Base-by-base conservation (phyloP, 805 yeast species). In the Starmerella sp. region DNA sequence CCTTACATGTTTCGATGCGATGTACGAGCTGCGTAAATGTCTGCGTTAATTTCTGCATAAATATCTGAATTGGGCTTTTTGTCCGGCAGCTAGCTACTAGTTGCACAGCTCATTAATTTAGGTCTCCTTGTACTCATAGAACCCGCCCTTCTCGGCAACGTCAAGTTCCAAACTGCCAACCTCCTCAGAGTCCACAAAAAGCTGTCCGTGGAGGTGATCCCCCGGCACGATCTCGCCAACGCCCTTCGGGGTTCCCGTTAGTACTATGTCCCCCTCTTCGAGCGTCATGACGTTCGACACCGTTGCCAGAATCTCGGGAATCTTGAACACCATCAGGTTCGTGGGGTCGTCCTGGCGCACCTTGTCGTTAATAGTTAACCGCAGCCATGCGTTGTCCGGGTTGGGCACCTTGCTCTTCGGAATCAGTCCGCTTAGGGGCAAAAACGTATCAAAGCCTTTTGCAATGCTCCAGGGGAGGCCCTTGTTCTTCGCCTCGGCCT, bases 221-320 rank as follows among this genome's bases (percentile, higher is more conserved):
- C 97, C 97, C 0, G 95, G 86, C 6, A 68, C 69, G 36, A 90
- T 71, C 30, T 77, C 72, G 8, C 97, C 96, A n/a, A 93, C 98
- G 15, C 98, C 98, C 69, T 89, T 87, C 47, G 98, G 98, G 1
- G 98, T 93, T 15, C 98, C 98, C 0, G 98, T 93, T 51, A 93
- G 75, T 56, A 93, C 82, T 59, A 93, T 76, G 66, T 93, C 98
- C 34, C 96, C 96, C 53, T 86, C 82, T 63, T 90, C 82, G 55
- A 93, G 74, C 4, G 97, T 87, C 91, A 91, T 91, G 63, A 87
- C 82, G n/a, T 82, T 71, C 5, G 95, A 84, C 81, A 90, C 84
- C 51, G 84, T 79, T 54, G 85, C 77, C 58, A 93, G 73, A 58
- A 93, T 83, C 63, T 80, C 77, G 64, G 89, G 90, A 65, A 93